These are phyloP conservation scores for Aspergillus sp. DNA, from an alignment of 2,329 filamentous ascomycete species.

Conservation along the genomic window DNA sequence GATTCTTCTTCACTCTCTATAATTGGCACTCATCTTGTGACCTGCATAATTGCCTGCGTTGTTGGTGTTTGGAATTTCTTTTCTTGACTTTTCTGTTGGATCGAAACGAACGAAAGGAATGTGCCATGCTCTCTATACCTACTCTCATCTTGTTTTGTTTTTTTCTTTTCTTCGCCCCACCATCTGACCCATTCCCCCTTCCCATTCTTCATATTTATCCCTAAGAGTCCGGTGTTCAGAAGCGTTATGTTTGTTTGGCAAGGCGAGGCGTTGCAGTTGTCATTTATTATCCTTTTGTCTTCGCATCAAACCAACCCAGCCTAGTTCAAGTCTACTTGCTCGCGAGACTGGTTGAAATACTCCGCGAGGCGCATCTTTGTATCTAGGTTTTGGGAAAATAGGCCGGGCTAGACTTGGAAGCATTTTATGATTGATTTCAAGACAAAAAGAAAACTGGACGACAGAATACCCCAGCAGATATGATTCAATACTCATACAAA, in stretches of 20 bases:
- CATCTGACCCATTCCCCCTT: no score
- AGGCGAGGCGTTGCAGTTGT: conserved; percentile 3
- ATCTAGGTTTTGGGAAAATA: neutral
- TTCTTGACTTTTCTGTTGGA: neutral
- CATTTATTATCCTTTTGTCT: neutral
- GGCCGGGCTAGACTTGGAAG: neutral
- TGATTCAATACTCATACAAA: no score
- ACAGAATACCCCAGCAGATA: no score
- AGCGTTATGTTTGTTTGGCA: conserved; percentile 16
- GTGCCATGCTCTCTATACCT: conserved; percentile 1
- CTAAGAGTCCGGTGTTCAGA: conserved; percentile 24
- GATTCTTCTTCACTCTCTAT: neutral
- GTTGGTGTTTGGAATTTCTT: conserved; percentile 1
- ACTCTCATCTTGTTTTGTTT: conserved; percentile 5
- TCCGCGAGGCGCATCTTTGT: neutral
- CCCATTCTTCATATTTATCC: neutral
- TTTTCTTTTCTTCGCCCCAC: conserved; percentile 4
- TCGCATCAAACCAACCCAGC: no score
- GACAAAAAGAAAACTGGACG: no score
- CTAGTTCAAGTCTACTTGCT: no score
- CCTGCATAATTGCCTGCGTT: neutral
- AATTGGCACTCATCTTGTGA: neutral
- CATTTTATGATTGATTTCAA: no score
- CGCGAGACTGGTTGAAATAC: no score
- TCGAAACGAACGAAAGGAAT: neutral